phyloP scores from a whole-genome alignment of 768 basidiomycete species.

The Exidia glandulosa region DNA sequence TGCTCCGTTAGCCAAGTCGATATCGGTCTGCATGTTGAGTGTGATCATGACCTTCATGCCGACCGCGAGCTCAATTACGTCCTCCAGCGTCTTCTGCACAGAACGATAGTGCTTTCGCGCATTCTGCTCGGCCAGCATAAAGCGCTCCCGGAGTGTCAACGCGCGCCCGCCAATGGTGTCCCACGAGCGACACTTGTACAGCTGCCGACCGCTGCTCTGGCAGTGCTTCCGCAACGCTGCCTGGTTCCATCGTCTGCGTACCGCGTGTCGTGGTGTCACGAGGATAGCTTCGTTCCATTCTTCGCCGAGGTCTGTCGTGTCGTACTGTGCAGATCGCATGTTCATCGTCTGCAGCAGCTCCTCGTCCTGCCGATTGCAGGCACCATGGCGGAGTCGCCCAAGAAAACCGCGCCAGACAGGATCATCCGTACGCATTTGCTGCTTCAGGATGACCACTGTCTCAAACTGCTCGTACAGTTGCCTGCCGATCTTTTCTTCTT shows the following conservation, averaged over 20 bases:
- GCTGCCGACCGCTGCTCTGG: conserved; percentile 12
- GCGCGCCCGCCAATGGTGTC: conserved; percentile 14
- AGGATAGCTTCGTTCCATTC: conserved; percentile 24
- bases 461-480: conserved; percentile 19
- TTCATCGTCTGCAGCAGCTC: conserved; percentile 17
- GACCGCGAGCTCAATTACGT: conserved; percentile 17
- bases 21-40: conserved; percentile 25
- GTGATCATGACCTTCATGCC: conserved; percentile 30
- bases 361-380: conserved; percentile 16
- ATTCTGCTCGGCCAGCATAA: too few relatives aligned
- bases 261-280: conserved; percentile 27
- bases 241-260: conserved; percentile 27
- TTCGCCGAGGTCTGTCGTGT: conserved; percentile 11
- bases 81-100: conserved; percentile 7
- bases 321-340: conserved; percentile 5
- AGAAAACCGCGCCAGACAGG: conserved; percentile 22
- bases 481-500: conserved; percentile 11
- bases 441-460: conserved; percentile 24
- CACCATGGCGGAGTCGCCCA: conserved; percentile 15
- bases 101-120: not conserved
- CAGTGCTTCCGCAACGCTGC: conserved; percentile 12
- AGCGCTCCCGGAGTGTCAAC: conserved; percentile 5
- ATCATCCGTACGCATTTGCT: conserved; percentile 27
- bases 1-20: conserved; percentile 30
- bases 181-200: conserved; percentile 20